A percentile compares a stretch with the other conserved stretches of the same genome.
Conservation (phyloP, 768 basidiomycete species). For the Phanerochaete sordida region DNA sequence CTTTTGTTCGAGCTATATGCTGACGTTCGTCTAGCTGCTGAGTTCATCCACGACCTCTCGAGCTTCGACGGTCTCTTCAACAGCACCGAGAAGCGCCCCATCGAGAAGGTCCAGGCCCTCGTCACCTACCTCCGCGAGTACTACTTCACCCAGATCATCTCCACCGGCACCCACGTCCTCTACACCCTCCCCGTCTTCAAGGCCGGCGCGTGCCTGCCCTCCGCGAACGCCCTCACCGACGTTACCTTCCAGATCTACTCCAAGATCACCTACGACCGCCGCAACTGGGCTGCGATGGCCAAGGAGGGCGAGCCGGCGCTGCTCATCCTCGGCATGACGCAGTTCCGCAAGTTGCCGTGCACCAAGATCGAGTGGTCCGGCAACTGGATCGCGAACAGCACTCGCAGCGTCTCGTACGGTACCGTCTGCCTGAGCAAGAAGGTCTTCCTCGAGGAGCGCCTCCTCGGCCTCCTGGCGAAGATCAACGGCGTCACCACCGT, state of each 20-base stretch:
- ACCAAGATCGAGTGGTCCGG: conserved; percentile 18
- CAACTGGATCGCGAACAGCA: conserved; percentile 19
- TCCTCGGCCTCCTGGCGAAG: conserved; percentile 21
- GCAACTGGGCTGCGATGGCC: conserved; percentile 16
- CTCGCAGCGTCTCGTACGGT: conserved; percentile 21
- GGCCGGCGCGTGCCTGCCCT: background rate
- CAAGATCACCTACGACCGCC: conserved; percentile 15
- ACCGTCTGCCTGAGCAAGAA: conserved; percentile 22
- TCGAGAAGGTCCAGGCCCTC: conserved; percentile 21
- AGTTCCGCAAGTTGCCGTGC: conserved; percentile 15
- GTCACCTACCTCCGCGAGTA: conserved; percentile 21
- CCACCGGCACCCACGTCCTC: conserved; percentile 22
- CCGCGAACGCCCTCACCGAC: conserved; percentile 19
- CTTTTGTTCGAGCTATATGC: background rate
- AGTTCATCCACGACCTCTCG: conserved; percentile 24
- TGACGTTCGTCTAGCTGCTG: conserved; percentile 15
- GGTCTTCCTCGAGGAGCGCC: conserved; percentile 25
- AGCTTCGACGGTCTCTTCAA: conserved; percentile 19
- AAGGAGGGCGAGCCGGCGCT: conserved; percentile 19
- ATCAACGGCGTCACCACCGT: conserved; percentile 28
- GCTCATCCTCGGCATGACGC: conserved; percentile 24
- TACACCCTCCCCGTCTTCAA: conserved; percentile 23
- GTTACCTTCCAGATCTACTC: conserved; percentile 22
- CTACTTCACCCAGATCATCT: conserved; percentile 22
- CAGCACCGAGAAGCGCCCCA: conserved; percentile 14